Evolutionary conservation across 2,329 filamentous ascomycete species (phyloP).

Genomic region (Epichloe brachyelytri): DNA sequence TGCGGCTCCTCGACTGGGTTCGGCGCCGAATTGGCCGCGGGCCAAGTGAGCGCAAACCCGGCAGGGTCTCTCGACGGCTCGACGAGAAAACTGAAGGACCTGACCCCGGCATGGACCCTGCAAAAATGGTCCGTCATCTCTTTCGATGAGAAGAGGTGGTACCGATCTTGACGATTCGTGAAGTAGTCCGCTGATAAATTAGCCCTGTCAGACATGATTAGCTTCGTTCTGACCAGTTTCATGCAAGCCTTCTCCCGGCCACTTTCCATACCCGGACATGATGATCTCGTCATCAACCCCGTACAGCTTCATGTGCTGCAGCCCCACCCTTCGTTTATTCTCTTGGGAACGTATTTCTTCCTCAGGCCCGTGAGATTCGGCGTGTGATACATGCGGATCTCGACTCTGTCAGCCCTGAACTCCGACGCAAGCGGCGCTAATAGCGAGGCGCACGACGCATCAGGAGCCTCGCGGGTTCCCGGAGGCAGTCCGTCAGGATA

Average conservation of each 20-base stretch:
- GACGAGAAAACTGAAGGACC: constrained; percentile 71
- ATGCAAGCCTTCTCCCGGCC: not conserved
- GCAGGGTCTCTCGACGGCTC: constrained; percentile 43
- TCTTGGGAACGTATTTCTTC: constrained; percentile 71
- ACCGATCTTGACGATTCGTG: constrained; percentile 86
- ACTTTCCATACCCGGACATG: constrained; percentile 56
- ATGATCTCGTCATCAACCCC: constrained; percentile 93
- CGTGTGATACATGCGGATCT: constrained; percentile 96
- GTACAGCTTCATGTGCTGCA: constrained; percentile 99
- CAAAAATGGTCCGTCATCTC: constrained; percentile 74
- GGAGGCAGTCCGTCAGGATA: constrained; percentile 80
- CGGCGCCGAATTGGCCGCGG: constrained; percentile 56
- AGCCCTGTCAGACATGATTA: constrained; percentile 34
- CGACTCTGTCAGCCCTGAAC: constrained; percentile 73
- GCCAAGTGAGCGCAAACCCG: constrained; percentile 60
- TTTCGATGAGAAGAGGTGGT: constrained; percentile 75
- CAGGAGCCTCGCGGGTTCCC: constrained; percentile 79
- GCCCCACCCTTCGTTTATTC: constrained; percentile 95
- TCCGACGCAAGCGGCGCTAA: constrained; percentile 72
- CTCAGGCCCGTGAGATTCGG: constrained; percentile 81
- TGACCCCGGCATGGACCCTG: constrained; percentile 62
- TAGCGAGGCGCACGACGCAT: constrained; percentile 77
- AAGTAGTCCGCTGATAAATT: constrained; percentile 94
- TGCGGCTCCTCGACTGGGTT: constrained; percentile 59
- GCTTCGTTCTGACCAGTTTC: not conserved